Percentiles rank a stretch among this genome's conserved stretches.
These are phyloP conservation scores for Mucor saturninus DNA, from an alignment of 371 early-diverging fungal genomes.

Conservation along the genomic window DNA sequence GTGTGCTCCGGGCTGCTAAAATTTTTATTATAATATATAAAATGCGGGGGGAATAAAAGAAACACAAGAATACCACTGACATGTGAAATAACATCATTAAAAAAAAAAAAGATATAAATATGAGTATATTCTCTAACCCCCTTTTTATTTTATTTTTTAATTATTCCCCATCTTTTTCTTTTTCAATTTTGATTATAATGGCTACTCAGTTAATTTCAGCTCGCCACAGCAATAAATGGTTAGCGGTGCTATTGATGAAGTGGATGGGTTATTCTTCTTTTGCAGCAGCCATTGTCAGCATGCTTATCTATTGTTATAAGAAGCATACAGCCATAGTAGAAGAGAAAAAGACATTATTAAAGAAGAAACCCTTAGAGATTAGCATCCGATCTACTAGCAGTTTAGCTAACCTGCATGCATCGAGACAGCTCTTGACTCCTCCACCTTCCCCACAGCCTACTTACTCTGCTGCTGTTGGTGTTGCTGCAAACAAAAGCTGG, in stretches of 20 bases:
- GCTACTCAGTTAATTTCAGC: conserved; percentile 5
- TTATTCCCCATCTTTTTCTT: conserved; percentile 2
- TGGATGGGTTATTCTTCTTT: conserved; percentile 27
- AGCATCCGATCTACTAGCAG: neutral
- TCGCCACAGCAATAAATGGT: conserved; percentile 1
- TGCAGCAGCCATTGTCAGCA: conserved; percentile 22
- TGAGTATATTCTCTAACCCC: neutral
- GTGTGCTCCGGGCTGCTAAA: neutral
- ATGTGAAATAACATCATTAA: conserved; percentile 11
- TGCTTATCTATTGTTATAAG: conserved; percentile 23
- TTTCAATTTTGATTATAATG: neutral
- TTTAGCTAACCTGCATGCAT: neutral
- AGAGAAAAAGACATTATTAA: neutral
- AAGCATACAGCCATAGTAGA: neutral
- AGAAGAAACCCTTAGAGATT: conserved; percentile 9
- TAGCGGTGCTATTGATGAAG: conserved; percentile 5
- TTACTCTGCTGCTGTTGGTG: no score
- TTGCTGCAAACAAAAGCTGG: conserved; percentile 19
- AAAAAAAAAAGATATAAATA: conserved; percentile 11
- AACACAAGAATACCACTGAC: conserved; percentile 8
- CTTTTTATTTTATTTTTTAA: conserved; percentile 4
- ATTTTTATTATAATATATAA: neutral
- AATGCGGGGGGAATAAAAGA: conserved; percentile 17
- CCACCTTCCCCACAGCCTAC: conserved; percentile 20
- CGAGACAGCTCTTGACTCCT: conserved; percentile 9